These are phyloP conservation scores for Zygotorulaspora sp. DNA, from an alignment of 805 yeast species.

Conservation along the genomic window DNA sequence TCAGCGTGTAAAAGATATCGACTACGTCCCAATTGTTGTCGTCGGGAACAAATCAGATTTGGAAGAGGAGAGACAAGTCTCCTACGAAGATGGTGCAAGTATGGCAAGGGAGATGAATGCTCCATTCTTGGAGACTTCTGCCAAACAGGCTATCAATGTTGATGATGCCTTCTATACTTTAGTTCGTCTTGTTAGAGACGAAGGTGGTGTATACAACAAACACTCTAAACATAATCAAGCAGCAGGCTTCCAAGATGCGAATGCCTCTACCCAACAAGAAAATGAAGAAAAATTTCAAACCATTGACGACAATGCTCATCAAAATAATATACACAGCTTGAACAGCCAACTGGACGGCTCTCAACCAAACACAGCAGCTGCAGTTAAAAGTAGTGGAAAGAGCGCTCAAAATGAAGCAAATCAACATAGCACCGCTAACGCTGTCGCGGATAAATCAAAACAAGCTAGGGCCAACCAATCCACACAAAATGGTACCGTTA, in stretches of 20 bases:
- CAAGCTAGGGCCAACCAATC: constrained; percentile 17
- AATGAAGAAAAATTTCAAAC: constrained; percentile 2
- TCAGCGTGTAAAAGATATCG: constrained; percentile 68
- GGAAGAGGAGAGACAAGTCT: constrained; percentile 70
- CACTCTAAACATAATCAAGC: constrained; percentile 10
- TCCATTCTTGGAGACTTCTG: constrained; percentile 86
- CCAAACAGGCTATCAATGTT: constrained; percentile 86
- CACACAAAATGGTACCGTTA: constrained; percentile 3
- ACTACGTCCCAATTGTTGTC: constrained; percentile 70
- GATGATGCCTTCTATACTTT: constrained; percentile 75
- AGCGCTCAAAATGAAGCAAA: constrained; percentile 3
- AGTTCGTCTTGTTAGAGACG: constrained; percentile 51
- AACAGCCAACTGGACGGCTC: constrained; percentile 7
- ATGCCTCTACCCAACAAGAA: constrained; percentile 2
- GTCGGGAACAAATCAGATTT: constrained; percentile 78
- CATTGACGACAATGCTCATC: constrained; percentile 2
- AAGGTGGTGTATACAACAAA: constrained; percentile 32
- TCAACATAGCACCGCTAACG: constrained; percentile 3
- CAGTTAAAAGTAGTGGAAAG: constrained; percentile 8
- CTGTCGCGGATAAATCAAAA: constrained; percentile 8
- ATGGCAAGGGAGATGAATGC: constrained; percentile 63
- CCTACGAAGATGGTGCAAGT: constrained; percentile 56
- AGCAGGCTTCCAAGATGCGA: constrained; percentile 6
- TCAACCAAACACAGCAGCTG: constrained; percentile 2
- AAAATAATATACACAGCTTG: constrained; percentile 3